A percentile compares a stretch with the other conserved stretches of the same genome.
These are phyloP conservation scores for Candida hungchunana DNA, from an alignment of 805 yeast species.

Conservation along the genomic window DNA sequence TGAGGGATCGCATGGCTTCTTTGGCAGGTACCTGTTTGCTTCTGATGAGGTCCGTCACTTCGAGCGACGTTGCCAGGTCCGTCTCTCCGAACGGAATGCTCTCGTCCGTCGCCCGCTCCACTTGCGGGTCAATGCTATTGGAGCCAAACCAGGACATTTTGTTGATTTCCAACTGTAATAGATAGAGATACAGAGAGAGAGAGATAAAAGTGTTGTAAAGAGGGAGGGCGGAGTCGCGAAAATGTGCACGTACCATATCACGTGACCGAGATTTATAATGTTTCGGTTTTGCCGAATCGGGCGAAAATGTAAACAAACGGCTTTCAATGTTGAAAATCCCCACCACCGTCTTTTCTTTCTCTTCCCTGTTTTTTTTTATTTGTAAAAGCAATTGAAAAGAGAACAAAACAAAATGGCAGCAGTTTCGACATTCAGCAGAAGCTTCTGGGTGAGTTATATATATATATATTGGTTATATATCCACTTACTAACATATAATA, in stretches of 20 bases:
- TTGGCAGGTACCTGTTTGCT: conserved; percentile 74
- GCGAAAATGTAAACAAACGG: conserved; percentile 12
- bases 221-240: neutral
- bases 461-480: conserved; percentile 12
- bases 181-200: too few relatives aligned
- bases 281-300: conserved; percentile 23
- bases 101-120: conserved; percentile 79
- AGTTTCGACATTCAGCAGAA: conserved; percentile 35
- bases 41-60: conserved; percentile 82
- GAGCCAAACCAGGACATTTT: conserved; percentile 28
- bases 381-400: neutral
- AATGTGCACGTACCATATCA: conserved; percentile 3
- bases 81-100: conserved; percentile 89
- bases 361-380: neutral
- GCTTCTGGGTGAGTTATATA: conserved; percentile 41
- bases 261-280: too few relatives aligned
- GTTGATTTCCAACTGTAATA: too few relatives aligned
- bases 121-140: conserved; percentile 41
- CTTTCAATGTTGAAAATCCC: too few relatives aligned
- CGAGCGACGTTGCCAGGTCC: conserved; percentile 70
- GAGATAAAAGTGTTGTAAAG: too few relatives aligned
- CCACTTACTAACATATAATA: conserved; percentile 29
- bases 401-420: conserved; percentile 14
- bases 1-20: conserved; percentile 81
- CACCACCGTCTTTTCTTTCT: neutral